Base-by-base conservation (phyloP, 106 monocot genomes). In the Dioscorea zingiberensis region DNA sequence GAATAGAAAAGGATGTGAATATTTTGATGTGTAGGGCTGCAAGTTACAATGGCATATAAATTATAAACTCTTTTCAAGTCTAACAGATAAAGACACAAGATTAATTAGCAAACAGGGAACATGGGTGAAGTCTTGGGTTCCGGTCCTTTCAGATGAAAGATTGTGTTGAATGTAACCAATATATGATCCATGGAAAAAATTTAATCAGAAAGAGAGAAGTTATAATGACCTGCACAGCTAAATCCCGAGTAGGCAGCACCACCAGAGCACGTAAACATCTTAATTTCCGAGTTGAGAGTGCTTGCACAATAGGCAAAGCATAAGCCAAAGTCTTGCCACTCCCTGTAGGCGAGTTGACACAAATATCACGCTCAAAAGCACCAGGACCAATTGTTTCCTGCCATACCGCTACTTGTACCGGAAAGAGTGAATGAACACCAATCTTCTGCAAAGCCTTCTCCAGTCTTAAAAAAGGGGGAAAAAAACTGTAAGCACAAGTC, bases 331-430 rank as follows among this genome's bases (percentile, higher is more conserved):
- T 97, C 29, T 97, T 97, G n/a, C 95, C 95, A 60, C 88, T 91
- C 72, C 95, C 95, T 46, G 95, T 97, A 27, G 95, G 91, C 55
- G 95, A 91, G 67, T 97, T 97, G 14, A 97, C 84, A 77, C 95
- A 97, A 68, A 97, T 78, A 44, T 97, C 95, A 61, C 91, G 66
- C 65, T 92, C 88, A 74, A 88, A 97, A 47, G 71, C 76, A 66
- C 95, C 95, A 26, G 91, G 88, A 4, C 95, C 95, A 73, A 91
- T 81, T 17, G 85, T 97, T 80, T 86, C 83, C 27, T 71, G 75
- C 91, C 88, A 97, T 30, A 91, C 79, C 19, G 95, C 91, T 63
- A 85, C 69, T 85, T 97, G 95, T 44, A 97, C 95, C 9, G 85
- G 79, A 66, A 97, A 97, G 62, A 97, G 83, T 47, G 88, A 97